Percentiles rank a stretch among this genome's conserved stretches.
These are phyloP conservation scores for Candida germanica DNA, from an alignment of 805 yeast species.

Conservation along the genomic window DNA sequence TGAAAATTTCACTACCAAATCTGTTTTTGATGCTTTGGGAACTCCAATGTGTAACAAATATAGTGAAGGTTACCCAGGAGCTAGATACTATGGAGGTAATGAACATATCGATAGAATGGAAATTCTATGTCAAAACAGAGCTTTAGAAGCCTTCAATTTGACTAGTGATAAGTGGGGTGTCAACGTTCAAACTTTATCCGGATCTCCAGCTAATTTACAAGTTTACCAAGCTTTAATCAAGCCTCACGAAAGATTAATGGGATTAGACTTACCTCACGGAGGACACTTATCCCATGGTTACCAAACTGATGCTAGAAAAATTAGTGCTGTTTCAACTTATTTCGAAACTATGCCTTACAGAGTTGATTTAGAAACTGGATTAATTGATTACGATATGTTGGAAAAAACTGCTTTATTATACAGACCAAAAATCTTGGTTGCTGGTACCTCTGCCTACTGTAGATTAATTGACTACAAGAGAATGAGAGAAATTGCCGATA, in stretches of 20 bases:
- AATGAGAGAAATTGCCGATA: slow-evolving; percentile 88
- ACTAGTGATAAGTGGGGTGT: slow-evolving; percentile 92
- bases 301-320: slow-evolving; percentile 86
- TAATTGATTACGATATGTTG: slow-evolving; percentile 87
- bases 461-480: slow-evolving; percentile 85
- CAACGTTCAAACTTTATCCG: slow-evolving; percentile 91
- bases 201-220: slow-evolving; percentile 95
- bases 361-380: slow-evolving; percentile 78
- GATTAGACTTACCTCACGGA: slow-evolving; percentile 96
- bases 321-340: slow-evolving; percentile 87
- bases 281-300: slow-evolving; percentile 98
- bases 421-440: slow-evolving; percentile 93
- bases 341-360: slow-evolving; percentile 98
- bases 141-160: slow-evolving; percentile 75
- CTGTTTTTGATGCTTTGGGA: slow-evolving; percentile 92
- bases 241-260: slow-evolving; percentile 93
- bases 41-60: slow-evolving; percentile 97
- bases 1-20: slow-evolving; percentile 92
- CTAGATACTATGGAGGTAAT: slow-evolving; percentile 97
- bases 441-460: slow-evolving; percentile 96
- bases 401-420: slow-evolving; percentile 78
- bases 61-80: slow-evolving; percentile 98
- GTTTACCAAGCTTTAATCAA: slow-evolving; percentile 86
- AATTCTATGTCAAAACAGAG: slow-evolving; percentile 85
- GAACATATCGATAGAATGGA: slow-evolving; percentile 92